A percentile compares a stretch with the other conserved stretches of the same genome.
Evolutionary conservation across 352 stramenopile genomes (phyloP).

Genomic region (Globisporangium abappressorium): DNA sequence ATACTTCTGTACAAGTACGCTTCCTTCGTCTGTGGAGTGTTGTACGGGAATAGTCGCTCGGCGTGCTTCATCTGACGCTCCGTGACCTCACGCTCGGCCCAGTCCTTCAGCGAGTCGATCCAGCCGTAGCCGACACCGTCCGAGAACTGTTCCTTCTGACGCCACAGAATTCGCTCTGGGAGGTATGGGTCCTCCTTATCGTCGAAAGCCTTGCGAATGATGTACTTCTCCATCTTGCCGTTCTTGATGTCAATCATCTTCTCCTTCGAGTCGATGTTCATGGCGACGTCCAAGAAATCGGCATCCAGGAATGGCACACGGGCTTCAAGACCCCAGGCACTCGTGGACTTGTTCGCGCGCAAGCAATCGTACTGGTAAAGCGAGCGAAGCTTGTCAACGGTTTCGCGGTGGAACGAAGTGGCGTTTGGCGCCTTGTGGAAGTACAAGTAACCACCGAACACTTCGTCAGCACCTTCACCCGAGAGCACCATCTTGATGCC

Average conservation of each 20-base stretch:
- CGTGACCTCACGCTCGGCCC: slow-evolving; percentile 93
- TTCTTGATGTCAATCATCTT: slow-evolving; percentile 96
- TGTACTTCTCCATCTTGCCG: slow-evolving; percentile 98
- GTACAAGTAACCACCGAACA: slow-evolving; percentile 99
- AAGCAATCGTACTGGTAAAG: slow-evolving; percentile 99
- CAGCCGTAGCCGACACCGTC: slow-evolving; percentile 99
- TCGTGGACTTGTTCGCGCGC: slow-evolving; percentile 98
- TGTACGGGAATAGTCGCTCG: slow-evolving; percentile 96
- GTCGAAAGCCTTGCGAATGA: slow-evolving; percentile 98
- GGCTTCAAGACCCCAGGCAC: slow-evolving; percentile 97
- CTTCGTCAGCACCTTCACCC: slow-evolving; percentile 97
- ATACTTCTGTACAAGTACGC: slow-evolving; percentile 95
- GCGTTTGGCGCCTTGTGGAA: slow-evolving; percentile 99
- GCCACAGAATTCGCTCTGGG: slow-evolving; percentile 97
- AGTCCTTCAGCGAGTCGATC: slow-evolving; percentile 97
- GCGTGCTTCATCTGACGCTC: slow-evolving; percentile 95
- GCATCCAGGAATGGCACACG: slow-evolving; percentile 98
- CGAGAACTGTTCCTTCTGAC: slow-evolving; percentile 99
- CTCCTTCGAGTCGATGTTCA: slow-evolving; percentile 96
- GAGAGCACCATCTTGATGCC: slow-evolving; percentile 99
- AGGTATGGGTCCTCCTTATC: slow-evolving; percentile 97
- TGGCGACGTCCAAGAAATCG: slow-evolving; percentile 97
- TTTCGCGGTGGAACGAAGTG: slow-evolving; percentile 90
- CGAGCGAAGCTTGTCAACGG: slow-evolving; percentile 94
- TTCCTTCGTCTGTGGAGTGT: slow-evolving; percentile 98